A percentile compares a stretch with the other conserved stretches of the same genome.
These are phyloP conservation scores for Boletellus emodensis DNA, from an alignment of 768 basidiomycete species.

Conservation along the genomic window DNA sequence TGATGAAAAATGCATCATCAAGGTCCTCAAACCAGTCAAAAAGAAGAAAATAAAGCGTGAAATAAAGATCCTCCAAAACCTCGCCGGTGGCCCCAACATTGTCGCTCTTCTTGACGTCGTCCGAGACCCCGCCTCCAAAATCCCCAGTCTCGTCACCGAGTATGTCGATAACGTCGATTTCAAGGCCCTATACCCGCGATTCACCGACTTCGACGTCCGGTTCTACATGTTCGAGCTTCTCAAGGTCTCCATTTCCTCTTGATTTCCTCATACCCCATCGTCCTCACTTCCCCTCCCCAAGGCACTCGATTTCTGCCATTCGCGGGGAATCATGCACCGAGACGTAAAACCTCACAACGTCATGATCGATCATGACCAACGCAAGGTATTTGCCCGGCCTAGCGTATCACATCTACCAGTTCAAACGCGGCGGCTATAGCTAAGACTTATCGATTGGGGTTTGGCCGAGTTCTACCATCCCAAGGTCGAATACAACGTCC, in stretches of 20 bases:
- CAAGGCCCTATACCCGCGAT: constrained; percentile 92
- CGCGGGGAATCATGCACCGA: constrained; percentile 97
- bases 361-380: constrained; percentile 98
- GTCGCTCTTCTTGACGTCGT: constrained; percentile 93
- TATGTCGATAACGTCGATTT: constrained; percentile 98
- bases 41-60: constrained; percentile 99
- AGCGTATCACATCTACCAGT: constrained; percentile 5
- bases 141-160: constrained; percentile 95
- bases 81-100: constrained; percentile 94
- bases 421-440: constrained; percentile 41
- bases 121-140: constrained; percentile 92
- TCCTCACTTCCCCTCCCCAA: constrained; percentile 24
- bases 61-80: constrained; percentile 96
- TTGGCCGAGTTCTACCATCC: constrained; percentile 98
- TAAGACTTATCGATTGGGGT: constrained; percentile 98
- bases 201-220: constrained; percentile 92
- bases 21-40: constrained; percentile 98
- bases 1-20: constrained; percentile 96
- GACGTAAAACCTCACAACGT: constrained; percentile 99
- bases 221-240: constrained; percentile 96
- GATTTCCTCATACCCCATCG: constrained; percentile 2
- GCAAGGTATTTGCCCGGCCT: constrained; percentile 56
- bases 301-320: constrained; percentile 97
- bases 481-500: constrained; percentile 95
- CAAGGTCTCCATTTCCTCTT: constrained; percentile 50